Percentiles rank a stretch among this genome's conserved stretches.
phyloP scores from a whole-genome alignment of 2,329 filamentous ascomycete species.

The Magnaporthiopsis incrustans region DNA sequence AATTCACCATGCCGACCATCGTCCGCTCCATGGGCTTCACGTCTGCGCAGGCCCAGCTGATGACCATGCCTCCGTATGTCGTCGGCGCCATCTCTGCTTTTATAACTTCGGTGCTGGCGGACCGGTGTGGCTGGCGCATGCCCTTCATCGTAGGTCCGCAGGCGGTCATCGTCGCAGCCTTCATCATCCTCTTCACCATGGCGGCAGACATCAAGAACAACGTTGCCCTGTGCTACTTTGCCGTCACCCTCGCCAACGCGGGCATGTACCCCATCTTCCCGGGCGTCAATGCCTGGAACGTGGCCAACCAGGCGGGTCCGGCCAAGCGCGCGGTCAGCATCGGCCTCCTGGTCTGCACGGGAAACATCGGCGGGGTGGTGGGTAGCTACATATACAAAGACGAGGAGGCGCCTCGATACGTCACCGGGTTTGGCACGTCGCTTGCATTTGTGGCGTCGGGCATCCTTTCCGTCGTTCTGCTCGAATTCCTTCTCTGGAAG shows the following conservation, averaged over 20 bases:
- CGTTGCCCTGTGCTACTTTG: conserved; percentile 5
- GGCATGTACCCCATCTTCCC: conserved; percentile 9
- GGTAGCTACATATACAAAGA: conserved; percentile 27
- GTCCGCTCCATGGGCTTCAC: conserved; percentile 30
- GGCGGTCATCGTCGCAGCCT: conserved; percentile 18
- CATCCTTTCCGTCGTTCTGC: conserved; percentile 7
- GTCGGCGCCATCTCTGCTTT: conserved; percentile 21
- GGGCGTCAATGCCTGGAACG: conserved; percentile 7
- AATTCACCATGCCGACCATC: conserved; percentile 34
- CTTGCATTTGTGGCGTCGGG: conserved; percentile 8
- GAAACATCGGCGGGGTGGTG: conserved; percentile 42
- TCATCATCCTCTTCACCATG: conserved; percentile 20
- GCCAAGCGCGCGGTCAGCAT: conserved; percentile 38
- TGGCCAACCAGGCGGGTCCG: conserved; percentile 3
- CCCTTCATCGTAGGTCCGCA: conserved; percentile 4
- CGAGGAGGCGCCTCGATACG: conserved; percentile 25
- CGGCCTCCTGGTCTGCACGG: conserved; percentile 55
- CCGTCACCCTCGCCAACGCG: conserved; percentile 3
- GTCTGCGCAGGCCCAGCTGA: conserved; percentile 8
- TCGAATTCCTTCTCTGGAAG: conserved; percentile 16
- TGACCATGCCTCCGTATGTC: conserved; percentile 15
- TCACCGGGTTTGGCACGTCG: conserved; percentile 25
- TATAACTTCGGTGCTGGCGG: conserved; percentile 17
- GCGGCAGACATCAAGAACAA: not conserved
- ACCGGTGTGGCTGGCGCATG: conserved; percentile 5